phyloP scores from a whole-genome alignment of 352 stramenopile genomes.

The Nothophytophthora sp. region DNA sequence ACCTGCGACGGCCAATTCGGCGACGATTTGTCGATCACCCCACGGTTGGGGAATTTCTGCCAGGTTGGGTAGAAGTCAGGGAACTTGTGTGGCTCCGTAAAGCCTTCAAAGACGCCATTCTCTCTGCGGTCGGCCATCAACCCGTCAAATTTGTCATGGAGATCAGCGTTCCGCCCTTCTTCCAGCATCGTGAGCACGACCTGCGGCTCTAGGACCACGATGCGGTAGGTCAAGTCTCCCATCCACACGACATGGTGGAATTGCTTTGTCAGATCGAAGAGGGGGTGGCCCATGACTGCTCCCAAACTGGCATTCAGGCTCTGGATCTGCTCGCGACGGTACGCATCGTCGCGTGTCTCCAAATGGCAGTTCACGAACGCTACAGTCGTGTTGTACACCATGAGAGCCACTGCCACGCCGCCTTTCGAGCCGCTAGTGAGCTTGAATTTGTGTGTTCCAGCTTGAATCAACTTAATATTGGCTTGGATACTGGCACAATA shows the following conservation, averaged over 20 bases:
- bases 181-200: slow-evolving; percentile 82
- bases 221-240: slow-evolving; percentile 90
- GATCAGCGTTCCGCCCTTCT: slow-evolving; percentile 67
- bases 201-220: slow-evolving; percentile 71
- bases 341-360: slow-evolving; percentile 76
- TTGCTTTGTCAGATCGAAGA: slow-evolving; percentile 84
- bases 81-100: slow-evolving; percentile 83
- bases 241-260: slow-evolving; percentile 92
- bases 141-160: slow-evolving; percentile 87
- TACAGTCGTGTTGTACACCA: slow-evolving; percentile 78
- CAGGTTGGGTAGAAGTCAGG: slow-evolving; percentile 90
- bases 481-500: slow-evolving; percentile 51
- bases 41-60: slow-evolving; percentile 84
- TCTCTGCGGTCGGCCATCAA: slow-evolving; percentile 78
- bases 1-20: slow-evolving; percentile 73
- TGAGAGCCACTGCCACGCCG: slow-evolving; percentile 72
- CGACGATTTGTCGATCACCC: slow-evolving; percentile 57
- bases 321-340: slow-evolving; percentile 83
- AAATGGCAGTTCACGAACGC: slow-evolving; percentile 89
- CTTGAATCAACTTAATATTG: slow-evolving; percentile 77
- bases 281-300: slow-evolving; percentile 76
- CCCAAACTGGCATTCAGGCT: slow-evolving; percentile 79
- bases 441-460: slow-evolving; percentile 82
- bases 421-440: slow-evolving; percentile 82
- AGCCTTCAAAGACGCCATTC: slow-evolving; percentile 78